Conservation (phyloP, 2,329 filamentous ascomycete genomes). For the Ustilaginoidea virens region DNA sequence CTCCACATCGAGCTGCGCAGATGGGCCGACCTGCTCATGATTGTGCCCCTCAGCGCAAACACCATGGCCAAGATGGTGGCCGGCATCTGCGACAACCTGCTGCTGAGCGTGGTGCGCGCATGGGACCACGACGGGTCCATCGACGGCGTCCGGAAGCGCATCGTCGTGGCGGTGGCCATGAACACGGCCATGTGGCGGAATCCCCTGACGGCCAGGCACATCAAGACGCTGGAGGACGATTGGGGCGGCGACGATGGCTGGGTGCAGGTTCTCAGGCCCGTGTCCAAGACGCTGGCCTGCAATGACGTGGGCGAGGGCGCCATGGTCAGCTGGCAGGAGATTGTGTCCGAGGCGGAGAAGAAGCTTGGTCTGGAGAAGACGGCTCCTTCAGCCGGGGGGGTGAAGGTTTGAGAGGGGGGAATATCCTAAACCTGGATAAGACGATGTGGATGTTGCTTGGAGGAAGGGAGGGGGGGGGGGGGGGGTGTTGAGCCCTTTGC, state of each 20-base stretch:
- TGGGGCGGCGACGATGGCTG: slow-evolving; percentile 43
- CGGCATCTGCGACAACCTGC: slow-evolving; percentile 63
- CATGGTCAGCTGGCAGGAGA: slow-evolving; percentile 68
- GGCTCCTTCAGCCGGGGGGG: too few species aligned
- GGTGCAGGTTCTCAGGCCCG: slow-evolving; percentile 56
- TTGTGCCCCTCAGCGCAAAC: slow-evolving; percentile 75
- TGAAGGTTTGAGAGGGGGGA: too few species aligned
- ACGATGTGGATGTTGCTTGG: too few species aligned
- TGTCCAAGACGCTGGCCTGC: slow-evolving; percentile 68
- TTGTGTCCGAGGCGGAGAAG: slow-evolving; percentile 50
- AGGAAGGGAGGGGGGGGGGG: too few species aligned
- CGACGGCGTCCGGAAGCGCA: slow-evolving; percentile 40
- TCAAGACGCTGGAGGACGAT: slow-evolving; percentile 53
- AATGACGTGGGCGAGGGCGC: slow-evolving; percentile 70
- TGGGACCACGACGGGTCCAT: slow-evolving; percentile 66
- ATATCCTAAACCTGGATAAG: too few species aligned
- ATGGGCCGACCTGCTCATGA: slow-evolving; percentile 62
- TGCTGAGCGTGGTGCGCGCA: slow-evolving; percentile 61
- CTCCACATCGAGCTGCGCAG: slow-evolving; percentile 79
- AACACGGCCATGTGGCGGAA: slow-evolving; percentile 86
- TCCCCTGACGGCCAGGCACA: slow-evolving; percentile 60
- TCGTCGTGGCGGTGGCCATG: slow-evolving; percentile 71
- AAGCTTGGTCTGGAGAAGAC: slow-evolving; percentile 23
- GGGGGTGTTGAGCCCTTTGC: too few species aligned
- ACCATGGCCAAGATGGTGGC: slow-evolving; percentile 68